Base-by-base conservation (phyloP, 73 alveolate species). In the Diophrys sp. region DNA sequence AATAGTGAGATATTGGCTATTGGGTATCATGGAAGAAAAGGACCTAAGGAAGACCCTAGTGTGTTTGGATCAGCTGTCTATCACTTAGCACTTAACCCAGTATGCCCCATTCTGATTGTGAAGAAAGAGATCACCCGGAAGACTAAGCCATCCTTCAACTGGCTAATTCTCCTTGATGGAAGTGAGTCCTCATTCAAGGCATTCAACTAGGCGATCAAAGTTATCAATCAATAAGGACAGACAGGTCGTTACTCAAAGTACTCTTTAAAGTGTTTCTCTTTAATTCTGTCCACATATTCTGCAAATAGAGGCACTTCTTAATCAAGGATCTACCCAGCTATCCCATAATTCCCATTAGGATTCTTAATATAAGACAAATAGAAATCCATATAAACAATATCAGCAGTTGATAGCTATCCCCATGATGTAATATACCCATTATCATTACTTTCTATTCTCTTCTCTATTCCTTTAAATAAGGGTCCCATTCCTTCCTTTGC, bases 1-100 rank as follows among this genome's bases (percentile, higher is more conserved):
- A 29, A 74, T 8, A 70, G 80, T 0, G 69, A 31, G 31, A 1
- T 74, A 2, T 54, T 82, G 0, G 90, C 74, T 0, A 75, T 82
- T 1, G 90, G 90, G 1, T 73, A 73, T 74, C 84, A 82, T 75
- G 90, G 90, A 1, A 82, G 90, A 75, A 82, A 82, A 34, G 90
- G 90, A 29, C 90, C 90, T 11, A 82, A 82, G 54, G 90, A 73
- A 44, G 84, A 82, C 75, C 90, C 90, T 0, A 82, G 84, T 11
- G 74, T 82, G 11, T 44, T 82, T 1, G 90, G 90, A 32, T 82
- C 90, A 2, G 84, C 83, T 32, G 90, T 82, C 1, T 56, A 74
- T 67, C 74, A 74, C 30, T 25, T 82, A n/a, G 78, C 90, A 2
- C 54, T 34, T 23, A 56, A 82, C 54, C 73, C 90, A 2, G n/a